Conservation (phyloP, 306 rosid species). For the Myrica gale region DNA sequence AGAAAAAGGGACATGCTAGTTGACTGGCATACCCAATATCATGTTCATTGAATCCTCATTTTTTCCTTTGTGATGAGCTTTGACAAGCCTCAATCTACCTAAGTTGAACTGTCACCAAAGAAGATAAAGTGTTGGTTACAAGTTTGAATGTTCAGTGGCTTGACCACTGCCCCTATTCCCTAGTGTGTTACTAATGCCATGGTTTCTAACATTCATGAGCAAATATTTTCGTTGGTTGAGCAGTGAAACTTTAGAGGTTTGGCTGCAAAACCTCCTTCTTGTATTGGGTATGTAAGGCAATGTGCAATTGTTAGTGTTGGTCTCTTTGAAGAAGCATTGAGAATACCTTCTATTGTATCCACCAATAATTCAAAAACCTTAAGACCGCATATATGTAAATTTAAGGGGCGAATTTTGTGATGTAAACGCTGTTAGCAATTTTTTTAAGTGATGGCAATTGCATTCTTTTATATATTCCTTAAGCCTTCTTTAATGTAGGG, state of each 20-base stretch:
- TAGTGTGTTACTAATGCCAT: not conserved
- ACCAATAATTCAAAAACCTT: not conserved
- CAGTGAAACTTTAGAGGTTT: not conserved
- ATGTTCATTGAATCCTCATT: not conserved
- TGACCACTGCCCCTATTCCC: not conserved
- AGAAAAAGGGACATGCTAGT: no score
- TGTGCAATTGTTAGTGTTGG: not conserved
- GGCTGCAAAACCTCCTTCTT: not conserved
- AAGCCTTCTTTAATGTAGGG: slow-evolving; percentile 16
- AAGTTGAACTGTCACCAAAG: not conserved
- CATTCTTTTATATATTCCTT: not conserved
- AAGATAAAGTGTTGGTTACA: not conserved
- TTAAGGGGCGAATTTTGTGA: not conserved
- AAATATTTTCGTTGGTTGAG: not conserved
- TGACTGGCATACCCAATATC: not conserved
- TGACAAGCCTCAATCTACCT: not conserved
- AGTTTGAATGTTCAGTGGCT: not conserved
- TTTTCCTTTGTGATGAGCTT: not conserved
- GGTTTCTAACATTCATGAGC: not conserved
- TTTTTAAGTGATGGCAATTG: not conserved
- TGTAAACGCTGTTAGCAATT: not conserved
- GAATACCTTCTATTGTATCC: not conserved
- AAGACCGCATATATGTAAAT: not conserved
- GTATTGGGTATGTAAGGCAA: not conserved
- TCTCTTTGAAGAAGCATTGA: not conserved